These are phyloP conservation scores for Madurella mycetomatis DNA, from an alignment of 2,329 filamentous ascomycete genomes.

Conservation along the genomic window DNA sequence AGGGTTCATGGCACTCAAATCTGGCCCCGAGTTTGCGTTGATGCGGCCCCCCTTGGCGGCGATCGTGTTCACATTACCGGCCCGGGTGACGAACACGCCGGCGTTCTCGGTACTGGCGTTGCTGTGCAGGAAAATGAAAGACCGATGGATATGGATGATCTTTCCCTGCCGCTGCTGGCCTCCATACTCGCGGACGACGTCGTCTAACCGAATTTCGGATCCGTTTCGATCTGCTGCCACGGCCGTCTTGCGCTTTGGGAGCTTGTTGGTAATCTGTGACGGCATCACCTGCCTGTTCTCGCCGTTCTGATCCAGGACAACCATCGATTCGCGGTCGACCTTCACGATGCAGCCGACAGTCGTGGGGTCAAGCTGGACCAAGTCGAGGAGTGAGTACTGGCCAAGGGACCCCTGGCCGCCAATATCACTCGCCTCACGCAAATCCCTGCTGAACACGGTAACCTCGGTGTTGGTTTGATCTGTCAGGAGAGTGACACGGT, in stretches of 20 bases:
- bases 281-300: conserved; percentile 77
- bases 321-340: conserved; percentile 87
- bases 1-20: conserved; percentile 89
- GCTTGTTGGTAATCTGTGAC: conserved; percentile 85
- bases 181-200: conserved; percentile 85
- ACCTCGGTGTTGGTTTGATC: conserved; percentile 92
- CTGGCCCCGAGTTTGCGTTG: conserved; percentile 58
- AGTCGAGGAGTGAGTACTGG: conserved; percentile 85
- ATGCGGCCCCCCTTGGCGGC: conserved; percentile 90
- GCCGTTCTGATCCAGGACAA: conserved; percentile 86
- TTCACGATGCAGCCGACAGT: conserved; percentile 93
- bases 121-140: conserved; percentile 87
- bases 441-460: conserved; percentile 95
- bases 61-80: conserved; percentile 80
- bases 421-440: conserved; percentile 88
- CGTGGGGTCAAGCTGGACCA: conserved; percentile 87
- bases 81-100: conserved; percentile 81
- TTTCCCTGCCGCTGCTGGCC: conserved; percentile 83
- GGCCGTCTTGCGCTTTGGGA: conserved; percentile 75
- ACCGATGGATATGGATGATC: conserved; percentile 89
- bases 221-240: conserved; percentile 92
- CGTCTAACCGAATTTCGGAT: conserved; percentile 85
- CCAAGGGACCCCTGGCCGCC: conserved; percentile 80
- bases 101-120: conserved; percentile 80
- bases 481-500: conserved; percentile 86